These are phyloP conservation scores for Nakaseomyces sp. DNA, from an alignment of 1,139 yeast species.

Conservation along the genomic window DNA sequence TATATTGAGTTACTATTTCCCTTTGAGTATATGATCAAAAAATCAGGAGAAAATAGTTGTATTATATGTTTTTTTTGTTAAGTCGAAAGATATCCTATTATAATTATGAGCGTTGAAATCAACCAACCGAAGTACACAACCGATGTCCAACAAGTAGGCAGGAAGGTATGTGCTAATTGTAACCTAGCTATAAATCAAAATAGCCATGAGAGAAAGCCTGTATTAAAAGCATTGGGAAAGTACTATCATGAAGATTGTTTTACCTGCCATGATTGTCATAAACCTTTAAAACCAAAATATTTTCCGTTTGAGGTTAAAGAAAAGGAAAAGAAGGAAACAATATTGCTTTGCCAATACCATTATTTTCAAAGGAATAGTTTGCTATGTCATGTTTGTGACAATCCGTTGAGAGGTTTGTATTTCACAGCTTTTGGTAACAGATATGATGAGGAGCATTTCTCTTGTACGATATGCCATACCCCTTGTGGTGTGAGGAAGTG, in stretches of 20 bases:
- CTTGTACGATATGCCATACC: constrained; percentile 78
- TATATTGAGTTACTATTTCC: no score
- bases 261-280: constrained; percentile 72
- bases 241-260: constrained; percentile 86
- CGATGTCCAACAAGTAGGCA: not conserved
- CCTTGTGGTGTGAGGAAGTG: constrained; percentile 90
- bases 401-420: constrained; percentile 84
- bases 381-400: constrained; percentile 75
- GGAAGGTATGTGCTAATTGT: constrained; percentile 52
- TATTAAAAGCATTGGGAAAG: constrained; percentile 68
- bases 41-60: no score
- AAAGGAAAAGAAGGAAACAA: constrained; percentile 37
- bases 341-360: constrained; percentile 87
- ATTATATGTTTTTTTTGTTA: no score
- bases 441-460: constrained; percentile 92
- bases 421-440: constrained; percentile 88
- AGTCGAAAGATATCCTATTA: not conserved
- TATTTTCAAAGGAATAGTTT: constrained; percentile 78
- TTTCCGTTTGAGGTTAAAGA: constrained; percentile 38
- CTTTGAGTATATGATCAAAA: no score
- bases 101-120: not conserved
- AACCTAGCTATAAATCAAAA: constrained; percentile 64
- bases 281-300: constrained; percentile 50
- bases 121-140: not conserved
- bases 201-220: constrained; percentile 32